These are phyloP conservation scores for Sesbania bispinosa DNA, from an alignment of 306 rosid species.

Conservation along the genomic window DNA sequence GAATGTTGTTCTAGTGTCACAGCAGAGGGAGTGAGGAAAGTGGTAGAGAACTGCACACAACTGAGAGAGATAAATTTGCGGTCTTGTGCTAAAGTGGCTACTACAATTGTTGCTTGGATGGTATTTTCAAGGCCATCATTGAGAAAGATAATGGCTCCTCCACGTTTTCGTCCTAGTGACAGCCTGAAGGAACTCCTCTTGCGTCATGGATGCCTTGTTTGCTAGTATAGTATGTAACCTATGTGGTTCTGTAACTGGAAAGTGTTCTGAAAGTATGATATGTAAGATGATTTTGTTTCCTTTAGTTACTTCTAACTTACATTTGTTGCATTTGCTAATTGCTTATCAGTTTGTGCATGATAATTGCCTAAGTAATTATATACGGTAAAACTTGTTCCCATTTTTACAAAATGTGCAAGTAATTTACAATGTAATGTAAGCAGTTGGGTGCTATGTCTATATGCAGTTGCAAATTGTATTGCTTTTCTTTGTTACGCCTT, in stretches of 20 bases:
- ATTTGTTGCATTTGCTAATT: background rate
- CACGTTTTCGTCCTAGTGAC: conserved; percentile 18
- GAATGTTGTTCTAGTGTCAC: background rate
- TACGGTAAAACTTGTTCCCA: no score
- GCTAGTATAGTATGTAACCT: background rate
- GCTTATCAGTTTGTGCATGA: background rate
- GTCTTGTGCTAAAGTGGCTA: conserved; percentile 33
- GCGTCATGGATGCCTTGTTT: conserved; percentile 58
- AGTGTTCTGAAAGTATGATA: background rate
- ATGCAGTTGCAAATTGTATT: background rate
- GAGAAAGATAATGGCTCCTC: conserved; percentile 45
- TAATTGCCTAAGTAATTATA: background rate
- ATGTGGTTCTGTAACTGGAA: no score
- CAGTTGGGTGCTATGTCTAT: background rate
- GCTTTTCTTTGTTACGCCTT: no score
- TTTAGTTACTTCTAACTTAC: background rate
- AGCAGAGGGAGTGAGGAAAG: conserved; percentile 12
- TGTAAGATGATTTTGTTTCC: background rate
- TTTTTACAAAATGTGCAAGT: no score
- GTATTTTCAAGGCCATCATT: conserved; percentile 56
- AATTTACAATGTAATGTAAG: background rate
- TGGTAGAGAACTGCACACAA: conserved; percentile 45
- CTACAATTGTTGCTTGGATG: conserved; percentile 54
- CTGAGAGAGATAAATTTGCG: conserved; percentile 54
- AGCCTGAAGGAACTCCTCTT: conserved; percentile 34